Base-by-base conservation (phyloP, 1,139 yeast species). In the Starmera stellimalicola region DNA sequence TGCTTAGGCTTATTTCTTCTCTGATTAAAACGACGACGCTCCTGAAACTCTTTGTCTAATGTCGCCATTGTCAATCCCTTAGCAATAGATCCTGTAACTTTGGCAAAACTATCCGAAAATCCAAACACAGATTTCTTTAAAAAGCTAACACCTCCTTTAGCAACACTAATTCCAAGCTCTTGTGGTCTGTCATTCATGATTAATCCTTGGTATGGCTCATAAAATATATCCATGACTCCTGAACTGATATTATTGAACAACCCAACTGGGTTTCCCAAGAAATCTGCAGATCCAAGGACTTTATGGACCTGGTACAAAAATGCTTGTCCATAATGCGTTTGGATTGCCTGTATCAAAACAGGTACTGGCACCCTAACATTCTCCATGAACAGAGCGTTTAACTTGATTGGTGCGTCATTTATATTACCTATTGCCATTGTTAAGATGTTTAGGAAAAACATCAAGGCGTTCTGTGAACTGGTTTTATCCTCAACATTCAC, bases 371-470 rank as follows among this genome's bases (percentile, higher is more conserved):
- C 93, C 42, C 96, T 68, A 11, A 88, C 77, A 53, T 93, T 93
- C 48, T 87, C 96, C 54, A 91, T 70, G 40, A 85, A 71, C 44
- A 93, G 63, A 0, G 98, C 91, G 52, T 91, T 85, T 51, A 93
- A 62, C 48, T 81, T 74, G 26, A 93, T 84, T 3, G 98, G 98
- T 0, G 99, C 98, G 57, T 91, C 97, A 51, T 91, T 88, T 39
- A 93, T 84, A 55, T 91, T 93, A 19, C 98, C 98, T 44, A 93
- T 75, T 0, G 98, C 95, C 97, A 88, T 88, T 0, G 97, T 87
- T 40, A 93, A 63, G 31, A 91, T 77, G 53, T 91, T 87, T 45
- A 84, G 68, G 49, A 87, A 77, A 56, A 80, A 81, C 69, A 77
- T 70, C 42, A 69, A 56, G 0, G 94, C 68, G 44, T 80, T 82